A percentile compares a stretch with the other conserved stretches of the same genome.
Evolutionary conservation across 345 rosid species (phyloP).

Genomic region (Alliaria petiolata): DNA sequence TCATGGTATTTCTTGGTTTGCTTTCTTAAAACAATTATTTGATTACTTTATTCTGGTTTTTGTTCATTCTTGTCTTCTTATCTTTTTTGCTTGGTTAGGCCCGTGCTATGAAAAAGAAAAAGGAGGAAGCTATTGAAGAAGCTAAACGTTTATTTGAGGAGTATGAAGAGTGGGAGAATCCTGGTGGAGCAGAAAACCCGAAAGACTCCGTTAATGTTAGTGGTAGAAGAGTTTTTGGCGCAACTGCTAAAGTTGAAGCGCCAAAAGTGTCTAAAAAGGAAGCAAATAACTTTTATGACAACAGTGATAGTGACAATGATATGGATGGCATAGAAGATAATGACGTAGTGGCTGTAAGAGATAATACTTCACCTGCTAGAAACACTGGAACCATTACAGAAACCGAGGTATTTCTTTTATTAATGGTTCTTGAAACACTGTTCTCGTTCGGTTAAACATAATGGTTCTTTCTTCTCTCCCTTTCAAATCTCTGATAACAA

Average conservation of each 20-base stretch:
- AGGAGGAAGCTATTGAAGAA: slow-evolving; percentile 69
- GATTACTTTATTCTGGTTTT: background rate
- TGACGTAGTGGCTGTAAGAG: slow-evolving; percentile 27
- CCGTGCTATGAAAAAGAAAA: slow-evolving; percentile 69
- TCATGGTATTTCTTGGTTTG: slow-evolving; percentile 59
- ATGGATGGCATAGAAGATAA: slow-evolving; percentile 38
- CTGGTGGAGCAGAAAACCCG: slow-evolving; percentile 38
- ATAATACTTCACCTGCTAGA: slow-evolving; percentile 36
- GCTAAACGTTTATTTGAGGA: slow-evolving; percentile 77
- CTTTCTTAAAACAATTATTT: background rate
- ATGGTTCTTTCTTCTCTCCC: background rate
- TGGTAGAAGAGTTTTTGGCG: slow-evolving; percentile 88
- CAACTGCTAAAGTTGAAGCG: slow-evolving; percentile 40
- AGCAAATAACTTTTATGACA: slow-evolving; percentile 45
- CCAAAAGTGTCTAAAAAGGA: slow-evolving; percentile 37
- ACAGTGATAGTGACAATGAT: slow-evolving; percentile 67
- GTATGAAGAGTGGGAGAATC: slow-evolving; percentile 58
- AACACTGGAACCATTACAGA: slow-evolving; percentile 37
- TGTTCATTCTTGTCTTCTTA: background rate
- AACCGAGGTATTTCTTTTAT: slow-evolving; percentile 33
- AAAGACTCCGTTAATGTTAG: slow-evolving; percentile 34
- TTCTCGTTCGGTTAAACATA: background rate
- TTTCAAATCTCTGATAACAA: background rate
- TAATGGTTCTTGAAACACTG: too few species aligned
- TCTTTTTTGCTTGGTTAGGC: slow-evolving; percentile 43